Base-by-base conservation (phyloP, 768 basidiomycete genomes). In the Leccinellum albellum region DNA sequence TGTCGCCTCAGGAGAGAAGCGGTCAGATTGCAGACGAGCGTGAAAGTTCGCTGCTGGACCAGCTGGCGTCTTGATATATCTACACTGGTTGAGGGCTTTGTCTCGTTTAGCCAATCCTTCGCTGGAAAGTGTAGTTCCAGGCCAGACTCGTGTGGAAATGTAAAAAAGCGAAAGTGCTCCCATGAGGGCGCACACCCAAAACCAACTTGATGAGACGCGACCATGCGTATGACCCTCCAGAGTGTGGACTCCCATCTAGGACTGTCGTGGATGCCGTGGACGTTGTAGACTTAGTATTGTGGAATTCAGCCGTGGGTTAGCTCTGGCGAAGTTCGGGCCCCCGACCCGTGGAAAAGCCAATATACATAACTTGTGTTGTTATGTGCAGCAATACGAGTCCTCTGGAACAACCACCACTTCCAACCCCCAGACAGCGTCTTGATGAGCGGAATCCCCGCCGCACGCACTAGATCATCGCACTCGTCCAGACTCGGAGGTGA, bases 1-100 rank as follows among this genome's bases (percentile, higher is more conserved):
- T 50, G 75, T 76, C 3, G 90, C 88, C 3, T 85, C 87, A 2
- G 74, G 74, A 9, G 76, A 84, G 62, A 82, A 89, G 4, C 89
- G 78, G 68, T 91, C 89, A 9, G 87, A 90, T 47, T 73, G 67
- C 6, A 71, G 69, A 6, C 88, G 80, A 14, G 66, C 51, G 57
- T 77, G 64, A 56, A 87, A 88, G 55, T 80, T 61, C 0, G 63
- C 42, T 10, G 79, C 73, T 23, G 81, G 78, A 0, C 79, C 82
- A 28, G 82, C 70, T 51, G 74, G 60, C 53, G 67, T 56, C 28
- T 73, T 63, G 33, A 82, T 70, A 21, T 76, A 70, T 17, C 70
- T 72, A 62, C 86, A 88, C 59, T 73, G 73, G 42, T 73, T 62
- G 32, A 82, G 65, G 24, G 71, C 73, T 42, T 72, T 59, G 8